These are phyloP conservation scores for Vitellaria paradoxa DNA, from an alignment of 179 eudicot species.

Conservation along the genomic window DNA sequence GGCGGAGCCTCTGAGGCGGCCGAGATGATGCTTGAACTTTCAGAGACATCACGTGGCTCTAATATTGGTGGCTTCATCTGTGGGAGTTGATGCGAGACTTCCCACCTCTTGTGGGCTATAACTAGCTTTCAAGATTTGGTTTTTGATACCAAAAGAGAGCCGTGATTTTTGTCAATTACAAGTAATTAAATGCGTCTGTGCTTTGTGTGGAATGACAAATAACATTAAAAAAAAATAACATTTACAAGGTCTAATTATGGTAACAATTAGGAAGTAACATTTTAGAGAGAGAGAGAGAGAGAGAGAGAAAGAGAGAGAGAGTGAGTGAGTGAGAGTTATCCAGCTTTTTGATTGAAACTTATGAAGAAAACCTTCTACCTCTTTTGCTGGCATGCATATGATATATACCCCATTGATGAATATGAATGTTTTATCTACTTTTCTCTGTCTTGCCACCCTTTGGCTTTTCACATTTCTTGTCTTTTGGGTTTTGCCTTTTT, in stretches of 20 bases:
- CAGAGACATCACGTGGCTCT: slow-evolving; percentile 19
- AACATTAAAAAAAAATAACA: slow-evolving; percentile 25
- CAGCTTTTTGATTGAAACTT: slow-evolving; percentile 21
- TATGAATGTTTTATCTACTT: no score
- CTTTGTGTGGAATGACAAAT: slow-evolving; percentile 28
- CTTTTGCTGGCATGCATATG: background rate
- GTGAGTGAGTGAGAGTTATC: background rate
- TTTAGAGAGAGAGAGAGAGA: slow-evolving; percentile 8
- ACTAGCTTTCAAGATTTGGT: slow-evolving; percentile 4
- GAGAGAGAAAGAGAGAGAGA: background rate
- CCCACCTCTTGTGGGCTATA: slow-evolving; percentile 18
- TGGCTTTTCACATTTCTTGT: slow-evolving; percentile 2
- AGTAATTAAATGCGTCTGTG: slow-evolving; percentile 14
- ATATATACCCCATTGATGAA: no score
- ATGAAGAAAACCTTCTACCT: slow-evolving; percentile 19
- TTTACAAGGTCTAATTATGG: slow-evolving; percentile 29
- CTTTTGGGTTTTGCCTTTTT: slow-evolving; percentile 5
- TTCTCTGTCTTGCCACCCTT: background rate
- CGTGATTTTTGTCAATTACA: slow-evolving; percentile 12
- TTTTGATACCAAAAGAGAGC: background rate
- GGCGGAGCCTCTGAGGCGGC: slow-evolving; percentile 14
- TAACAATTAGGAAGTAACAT: slow-evolving; percentile 13
- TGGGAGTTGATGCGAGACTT: background rate
- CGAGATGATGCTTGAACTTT: slow-evolving; percentile 22
- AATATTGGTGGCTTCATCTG: slow-evolving; percentile 19